phyloP scores from a whole-genome alignment of 257 asterid species.

The Leonotis leonurus region DNA sequence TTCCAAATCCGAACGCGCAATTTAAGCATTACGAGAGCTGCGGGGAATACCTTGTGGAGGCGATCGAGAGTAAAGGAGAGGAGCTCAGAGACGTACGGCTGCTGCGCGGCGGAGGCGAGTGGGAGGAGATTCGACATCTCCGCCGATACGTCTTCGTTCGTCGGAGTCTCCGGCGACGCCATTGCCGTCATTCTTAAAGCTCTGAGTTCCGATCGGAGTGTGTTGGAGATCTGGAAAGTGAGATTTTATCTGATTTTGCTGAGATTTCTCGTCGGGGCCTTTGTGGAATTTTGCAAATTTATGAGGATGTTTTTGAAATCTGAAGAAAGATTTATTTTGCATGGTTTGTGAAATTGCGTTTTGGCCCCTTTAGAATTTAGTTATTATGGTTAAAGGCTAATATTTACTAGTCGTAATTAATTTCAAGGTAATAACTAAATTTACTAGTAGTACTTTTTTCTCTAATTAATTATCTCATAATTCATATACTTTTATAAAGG shows the following conservation, averaged over 20 bases:
- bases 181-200: constrained; percentile 35
- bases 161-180: constrained; percentile 48
- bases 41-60: constrained; percentile 71
- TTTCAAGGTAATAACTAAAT: too few species aligned
- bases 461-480: too few species aligned
- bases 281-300: not conserved
- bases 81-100: constrained; percentile 87
- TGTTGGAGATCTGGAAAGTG: constrained; percentile 26
- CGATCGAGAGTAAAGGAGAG: constrained; percentile 97
- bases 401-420: not conserved
- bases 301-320: not conserved
- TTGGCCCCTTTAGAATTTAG: not conserved
- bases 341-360: constrained; percentile 6
- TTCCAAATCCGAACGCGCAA: constrained; percentile 3
- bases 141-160: constrained; percentile 31
- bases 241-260: constrained; percentile 22
- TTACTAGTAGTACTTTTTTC: too few species aligned
- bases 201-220: constrained; percentile 21
- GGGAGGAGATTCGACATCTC: constrained; percentile 62
- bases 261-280: constrained; percentile 12
- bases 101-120: constrained; percentile 83
- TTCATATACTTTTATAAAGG: too few species aligned
- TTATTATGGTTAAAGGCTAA: too few species aligned
- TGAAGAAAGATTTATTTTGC: not conserved
- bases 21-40: constrained; percentile 13